phyloP scores from a whole-genome alignment of 257 asterid species.

The Fraxinus quadrangulata region DNA sequence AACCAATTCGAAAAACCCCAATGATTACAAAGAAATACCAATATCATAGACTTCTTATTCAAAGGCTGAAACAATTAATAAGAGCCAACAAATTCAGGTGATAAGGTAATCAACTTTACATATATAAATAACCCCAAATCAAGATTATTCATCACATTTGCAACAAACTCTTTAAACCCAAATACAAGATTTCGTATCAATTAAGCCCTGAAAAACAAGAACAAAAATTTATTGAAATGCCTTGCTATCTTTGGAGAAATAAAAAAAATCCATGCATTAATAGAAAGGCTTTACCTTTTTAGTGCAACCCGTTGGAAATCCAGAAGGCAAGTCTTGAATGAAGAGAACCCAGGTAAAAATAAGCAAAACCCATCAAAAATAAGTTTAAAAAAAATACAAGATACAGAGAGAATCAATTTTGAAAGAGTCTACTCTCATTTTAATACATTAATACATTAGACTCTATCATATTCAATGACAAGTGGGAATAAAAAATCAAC shows the following conservation, averaged over 20 bases:
- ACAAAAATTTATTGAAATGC: not conserved
- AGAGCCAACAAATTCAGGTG: not conserved
- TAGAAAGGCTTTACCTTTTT: slow-evolving; percentile 18
- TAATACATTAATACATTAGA: not conserved
- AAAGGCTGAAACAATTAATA: slow-evolving; percentile 1
- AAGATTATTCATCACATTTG: slow-evolving; percentile 15
- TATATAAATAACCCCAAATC: slow-evolving; percentile 17
- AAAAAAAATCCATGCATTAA: no score
- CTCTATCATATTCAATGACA: not conserved
- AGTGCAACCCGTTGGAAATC: not conserved
- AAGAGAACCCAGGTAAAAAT: slow-evolving; percentile 12
- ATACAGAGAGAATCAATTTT: slow-evolving; percentile 24
- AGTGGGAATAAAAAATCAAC: slow-evolving; percentile 18
- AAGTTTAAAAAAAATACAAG: not conserved
- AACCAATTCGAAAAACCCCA: slow-evolving; percentile 7
- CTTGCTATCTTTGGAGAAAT: no score
- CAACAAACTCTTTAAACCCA: not conserved
- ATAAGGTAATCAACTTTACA: slow-evolving; percentile 7
- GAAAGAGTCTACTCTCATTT: slow-evolving; percentile 25
- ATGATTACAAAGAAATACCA: slow-evolving; percentile 1
- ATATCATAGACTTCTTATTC: not conserved
- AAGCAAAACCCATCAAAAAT: not conserved
- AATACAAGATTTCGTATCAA: slow-evolving; percentile 1
- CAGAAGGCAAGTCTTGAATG: slow-evolving; percentile 19
- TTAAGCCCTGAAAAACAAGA: not conserved